Conservation (phyloP, 106 monocot species). For the Dactylorhiza incarnata region DNA sequence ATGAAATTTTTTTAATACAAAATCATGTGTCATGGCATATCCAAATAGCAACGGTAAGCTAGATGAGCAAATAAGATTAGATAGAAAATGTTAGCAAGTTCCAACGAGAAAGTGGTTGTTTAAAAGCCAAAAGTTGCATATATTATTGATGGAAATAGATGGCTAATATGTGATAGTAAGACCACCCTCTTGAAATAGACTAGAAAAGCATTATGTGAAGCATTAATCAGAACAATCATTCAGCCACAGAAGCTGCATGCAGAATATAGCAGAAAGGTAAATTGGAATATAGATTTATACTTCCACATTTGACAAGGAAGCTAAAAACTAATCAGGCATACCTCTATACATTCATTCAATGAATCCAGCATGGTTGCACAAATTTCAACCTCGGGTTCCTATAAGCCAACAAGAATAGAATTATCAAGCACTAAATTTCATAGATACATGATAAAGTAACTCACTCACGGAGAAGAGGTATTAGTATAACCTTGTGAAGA, state of each 20-base stretch:
- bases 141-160: neutral
- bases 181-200: neutral
- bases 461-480: neutral
- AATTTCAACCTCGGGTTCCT: slow-evolving; percentile 94
- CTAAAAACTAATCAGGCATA: slow-evolving; percentile 8
- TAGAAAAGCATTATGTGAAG: neutral
- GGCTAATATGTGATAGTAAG: neutral
- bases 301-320: neutral
- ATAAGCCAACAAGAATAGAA: slow-evolving; percentile 5
- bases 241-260: neutral
- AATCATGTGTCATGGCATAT: neutral
- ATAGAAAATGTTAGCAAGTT: neutral
- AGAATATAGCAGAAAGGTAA: neutral
- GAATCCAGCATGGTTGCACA: slow-evolving; percentile 88
- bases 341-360: slow-evolving; percentile 90
- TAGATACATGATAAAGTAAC: neutral
- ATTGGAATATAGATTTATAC: neutral
- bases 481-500: slow-evolving; percentile 59
- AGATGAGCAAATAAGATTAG: neutral
- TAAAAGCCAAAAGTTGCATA: neutral
- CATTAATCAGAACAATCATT: neutral
- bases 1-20: neutral
- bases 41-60: neutral
- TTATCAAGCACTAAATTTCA: slow-evolving; percentile 1
- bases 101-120: neutral